phyloP scores from a whole-genome alignment of 2,329 filamentous ascomycete species.

The Aspergillus arachidicola region DNA sequence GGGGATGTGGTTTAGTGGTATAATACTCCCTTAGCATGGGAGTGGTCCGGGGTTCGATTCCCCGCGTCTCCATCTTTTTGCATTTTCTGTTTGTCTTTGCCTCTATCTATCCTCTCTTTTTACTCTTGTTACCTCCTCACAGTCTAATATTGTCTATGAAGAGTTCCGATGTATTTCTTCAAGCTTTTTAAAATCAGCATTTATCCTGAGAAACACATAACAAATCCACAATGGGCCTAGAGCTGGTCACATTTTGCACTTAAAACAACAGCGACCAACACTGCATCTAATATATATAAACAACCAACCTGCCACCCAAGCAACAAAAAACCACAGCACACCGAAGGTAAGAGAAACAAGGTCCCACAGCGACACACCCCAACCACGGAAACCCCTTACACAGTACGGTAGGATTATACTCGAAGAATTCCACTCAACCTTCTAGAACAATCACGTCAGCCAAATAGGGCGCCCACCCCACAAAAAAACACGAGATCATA shows the following conservation, averaged over 20 bases:
- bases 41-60: conserved; percentile 6
- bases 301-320: background rate
- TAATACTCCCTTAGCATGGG: conserved; percentile 6
- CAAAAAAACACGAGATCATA: background rate
- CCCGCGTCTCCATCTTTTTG: background rate
- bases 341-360: background rate
- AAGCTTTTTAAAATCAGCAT: too few relatives aligned
- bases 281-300: background rate
- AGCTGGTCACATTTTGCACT: too few relatives aligned
- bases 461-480: background rate
- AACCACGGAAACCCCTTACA: background rate
- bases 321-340: too few relatives aligned
- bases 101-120: background rate
- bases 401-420: background rate
- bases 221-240: too few relatives aligned
- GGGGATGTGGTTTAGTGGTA: conserved; percentile 8
- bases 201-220: too few relatives aligned
- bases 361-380: background rate
- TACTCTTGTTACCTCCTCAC: background rate
- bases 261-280: background rate
- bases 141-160: too few relatives aligned
- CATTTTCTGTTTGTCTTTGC: too few relatives aligned
- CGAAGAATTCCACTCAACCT: background rate
- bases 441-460: background rate
- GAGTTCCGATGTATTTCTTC: too few relatives aligned